A percentile compares a stretch with the other conserved stretches of the same genome.
Evolutionary conservation across 768 basidiomycete genomes (phyloP).

Genomic region (Hygrophoropsis aurantiaca): DNA sequence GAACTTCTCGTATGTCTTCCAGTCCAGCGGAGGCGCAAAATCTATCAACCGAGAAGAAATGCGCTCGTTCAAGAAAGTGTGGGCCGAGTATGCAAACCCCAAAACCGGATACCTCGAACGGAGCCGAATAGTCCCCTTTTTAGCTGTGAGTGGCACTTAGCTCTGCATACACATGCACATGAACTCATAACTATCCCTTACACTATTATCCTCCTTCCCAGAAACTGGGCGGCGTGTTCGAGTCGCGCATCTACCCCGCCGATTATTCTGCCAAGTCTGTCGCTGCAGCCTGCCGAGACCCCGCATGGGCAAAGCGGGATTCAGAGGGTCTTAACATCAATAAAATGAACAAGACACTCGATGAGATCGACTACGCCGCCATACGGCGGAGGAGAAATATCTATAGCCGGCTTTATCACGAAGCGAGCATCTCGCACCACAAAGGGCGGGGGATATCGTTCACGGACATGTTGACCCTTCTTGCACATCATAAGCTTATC

Average conservation of each 20-base stretch:
- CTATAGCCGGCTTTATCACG: constrained; percentile 81
- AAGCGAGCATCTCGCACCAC: constrained; percentile 75
- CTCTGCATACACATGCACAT: not conserved
- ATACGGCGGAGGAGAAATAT: constrained; percentile 67
- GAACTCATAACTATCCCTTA: no score
- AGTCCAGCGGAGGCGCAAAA: constrained; percentile 77
- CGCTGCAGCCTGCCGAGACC: constrained; percentile 46
- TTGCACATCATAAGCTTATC: constrained; percentile 91
- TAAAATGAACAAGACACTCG: constrained; percentile 58
- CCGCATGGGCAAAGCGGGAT: constrained; percentile 33
- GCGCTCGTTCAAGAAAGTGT: constrained; percentile 91
- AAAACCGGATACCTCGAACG: constrained; percentile 79
- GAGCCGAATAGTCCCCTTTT: constrained; percentile 71
- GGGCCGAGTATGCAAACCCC: constrained; percentile 81
- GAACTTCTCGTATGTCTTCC: constrained; percentile 95
- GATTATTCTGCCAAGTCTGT: constrained; percentile 67
- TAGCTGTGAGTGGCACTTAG: constrained; percentile 61
- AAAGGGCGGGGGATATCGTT: constrained; percentile 84
- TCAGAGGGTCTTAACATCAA: constrained; percentile 60
- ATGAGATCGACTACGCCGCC: constrained; percentile 59
- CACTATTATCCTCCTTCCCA: constrained; percentile 36
- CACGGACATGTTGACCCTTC: constrained; percentile 80
- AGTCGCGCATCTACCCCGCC: constrained; percentile 79
- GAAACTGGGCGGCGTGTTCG: constrained; percentile 86
- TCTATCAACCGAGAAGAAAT: constrained; percentile 88